Evolutionary conservation across 2,329 filamentous ascomycete genomes (phyloP).

Genomic region (Aspergillus fructus): DNA sequence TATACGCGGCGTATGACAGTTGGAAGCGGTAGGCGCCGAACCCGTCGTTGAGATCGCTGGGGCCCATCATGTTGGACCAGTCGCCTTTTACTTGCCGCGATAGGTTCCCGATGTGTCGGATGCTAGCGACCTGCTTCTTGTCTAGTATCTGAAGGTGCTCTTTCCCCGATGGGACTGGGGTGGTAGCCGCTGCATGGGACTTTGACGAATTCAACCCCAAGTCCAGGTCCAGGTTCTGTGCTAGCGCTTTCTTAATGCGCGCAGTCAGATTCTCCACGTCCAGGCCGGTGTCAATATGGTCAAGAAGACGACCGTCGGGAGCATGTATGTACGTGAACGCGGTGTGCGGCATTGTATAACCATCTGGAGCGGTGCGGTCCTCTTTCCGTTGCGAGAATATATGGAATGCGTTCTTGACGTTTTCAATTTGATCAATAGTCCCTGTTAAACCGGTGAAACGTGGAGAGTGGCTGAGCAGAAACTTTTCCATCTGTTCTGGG

Average conservation of each 20-base stretch:
- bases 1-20: not conserved
- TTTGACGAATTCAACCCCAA: not conserved
- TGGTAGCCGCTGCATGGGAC: not conserved
- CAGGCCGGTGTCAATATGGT: no score
- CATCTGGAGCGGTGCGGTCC: not conserved
- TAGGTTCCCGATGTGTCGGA: constrained; percentile 6
- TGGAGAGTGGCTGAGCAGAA: not conserved
- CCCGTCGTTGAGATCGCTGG: constrained; percentile 1
- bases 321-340: no score
- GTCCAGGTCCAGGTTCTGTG: not conserved
- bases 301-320: no score
- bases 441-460: constrained; percentile 1
- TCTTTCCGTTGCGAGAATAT: constrained; percentile 1
- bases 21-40: constrained; percentile 6
- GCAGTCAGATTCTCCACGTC: no score
- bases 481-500: not conserved
- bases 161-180: not conserved
- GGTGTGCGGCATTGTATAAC: not conserved
- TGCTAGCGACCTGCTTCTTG: not conserved
- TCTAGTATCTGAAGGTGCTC: not conserved
- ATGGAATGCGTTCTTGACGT: not conserved
- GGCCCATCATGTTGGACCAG: constrained; percentile 9
- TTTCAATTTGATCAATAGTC: not conserved
- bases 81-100: constrained; percentile 1
- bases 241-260: not conserved